Base-by-base conservation (phyloP, 2,329 filamentous ascomycete genomes). In the Trichoderma simmonsii region DNA sequence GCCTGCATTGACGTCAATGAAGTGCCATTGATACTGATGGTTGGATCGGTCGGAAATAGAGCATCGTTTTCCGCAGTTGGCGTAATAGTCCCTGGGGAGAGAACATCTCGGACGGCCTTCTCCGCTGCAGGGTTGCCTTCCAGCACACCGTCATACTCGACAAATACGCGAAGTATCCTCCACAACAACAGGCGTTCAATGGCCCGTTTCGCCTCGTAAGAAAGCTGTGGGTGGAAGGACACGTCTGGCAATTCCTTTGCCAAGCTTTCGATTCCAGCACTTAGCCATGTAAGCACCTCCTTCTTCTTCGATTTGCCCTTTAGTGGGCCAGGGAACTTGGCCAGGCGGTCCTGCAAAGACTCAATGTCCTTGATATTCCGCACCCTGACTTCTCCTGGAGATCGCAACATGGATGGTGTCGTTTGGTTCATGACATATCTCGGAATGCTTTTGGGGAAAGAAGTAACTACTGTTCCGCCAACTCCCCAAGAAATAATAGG, bases 281-380 rank as follows among this genome's bases (percentile, higher is more conserved):
- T 88, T 59, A 99, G 85, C 96, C 97, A 99, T 2, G 89, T 82
- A 57, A 95, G 77, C 0, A 94, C 88, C 70, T 99, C 95, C 84
- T 98, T 99, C 86, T 99, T 99, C 86, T 97, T 98, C 1, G 91
- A 90, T 79, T 98, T 98, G 54, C 90, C 88, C 80, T 92, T 94
- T 32, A 99, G 84, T 3, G 97, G 96, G 0, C 96, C 96, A 0
- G 96, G 96, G 77, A 98, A 98, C 76, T 91, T 94, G 21, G 89
- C 87, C 63, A 96, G 83, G 3, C 90, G 88, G 39, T 96, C 93
- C 28, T 89, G 85, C 9, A 94, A 83, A 5, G 93, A 90, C 59
- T 93, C 84, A 34, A 93, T 85, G 57, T 94, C 90, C 79, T 92
- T 96, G 73, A 93, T 87, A 75, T 88, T 92, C 73, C 90, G 88